A percentile compares a stretch with the other conserved stretches of the same genome.
Conservation (phyloP, 1,284 basidiomycete genomes). For the Agroathelia rolfsii region DNA sequence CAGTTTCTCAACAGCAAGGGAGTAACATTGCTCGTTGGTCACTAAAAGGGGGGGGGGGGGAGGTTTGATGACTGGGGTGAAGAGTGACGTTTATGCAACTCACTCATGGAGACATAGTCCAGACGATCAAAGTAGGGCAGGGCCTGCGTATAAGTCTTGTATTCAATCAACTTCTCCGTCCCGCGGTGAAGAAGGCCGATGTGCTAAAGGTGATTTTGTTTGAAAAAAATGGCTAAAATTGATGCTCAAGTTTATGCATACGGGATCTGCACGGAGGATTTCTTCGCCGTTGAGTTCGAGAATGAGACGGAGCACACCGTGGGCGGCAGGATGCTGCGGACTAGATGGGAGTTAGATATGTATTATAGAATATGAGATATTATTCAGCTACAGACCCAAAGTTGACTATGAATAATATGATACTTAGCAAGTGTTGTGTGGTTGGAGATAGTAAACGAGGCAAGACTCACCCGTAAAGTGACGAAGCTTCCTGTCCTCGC, state of each 20-base stretch:
- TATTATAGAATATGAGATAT: constrained; percentile 1
- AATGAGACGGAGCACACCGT: constrained; percentile 97
- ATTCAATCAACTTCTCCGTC: constrained; percentile 98
- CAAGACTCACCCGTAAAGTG: constrained; percentile 76
- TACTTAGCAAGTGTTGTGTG: neutral
- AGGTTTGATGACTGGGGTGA: neutral
- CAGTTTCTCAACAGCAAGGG: constrained; percentile 95
- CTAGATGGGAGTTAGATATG: constrained; percentile 23
- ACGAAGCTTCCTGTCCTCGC: constrained; percentile 76
- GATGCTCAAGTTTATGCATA: constrained; percentile 25
- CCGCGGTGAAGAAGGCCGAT: constrained; percentile 95
- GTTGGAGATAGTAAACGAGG: constrained; percentile 8
- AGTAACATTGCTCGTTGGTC: constrained; percentile 97
- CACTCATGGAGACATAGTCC: constrained; percentile 99
- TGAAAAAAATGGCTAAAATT: constrained; percentile 6
- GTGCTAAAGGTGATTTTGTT: constrained; percentile 44
- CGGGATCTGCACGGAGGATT: constrained; percentile 85
- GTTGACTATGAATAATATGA: constrained; percentile 50
- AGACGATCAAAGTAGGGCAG: constrained; percentile 99
- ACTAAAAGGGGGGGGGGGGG: constrained; percentile 33
- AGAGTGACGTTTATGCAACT: constrained; percentile 19
- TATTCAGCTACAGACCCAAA: constrained; percentile 54
- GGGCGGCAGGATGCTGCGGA: constrained; percentile 97
- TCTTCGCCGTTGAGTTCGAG: constrained; percentile 97
- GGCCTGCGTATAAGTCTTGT: constrained; percentile 98